phyloP scores from a whole-genome alignment of 164 flowering plant species.

The Annona cherimola region DNA sequence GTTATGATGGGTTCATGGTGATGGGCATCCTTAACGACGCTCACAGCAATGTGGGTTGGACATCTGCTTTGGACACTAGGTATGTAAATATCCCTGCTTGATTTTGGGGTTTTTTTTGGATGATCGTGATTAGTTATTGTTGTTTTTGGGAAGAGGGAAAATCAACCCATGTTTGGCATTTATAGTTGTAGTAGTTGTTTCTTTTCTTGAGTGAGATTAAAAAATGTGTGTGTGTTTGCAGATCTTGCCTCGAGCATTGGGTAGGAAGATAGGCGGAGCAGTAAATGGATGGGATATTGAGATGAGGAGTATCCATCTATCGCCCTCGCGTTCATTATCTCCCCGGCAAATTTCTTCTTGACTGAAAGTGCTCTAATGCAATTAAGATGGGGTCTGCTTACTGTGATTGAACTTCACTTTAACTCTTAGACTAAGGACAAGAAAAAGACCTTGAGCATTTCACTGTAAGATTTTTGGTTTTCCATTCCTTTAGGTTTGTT shows the following conservation, averaged over 20 bases:
- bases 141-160: neutral
- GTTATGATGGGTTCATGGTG: constrained; percentile 72
- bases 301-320: constrained; percentile 28
- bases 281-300: constrained; percentile 28
- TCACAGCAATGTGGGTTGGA: constrained; percentile 71
- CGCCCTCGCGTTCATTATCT: constrained; percentile 35
- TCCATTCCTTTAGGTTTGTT: too few species aligned
- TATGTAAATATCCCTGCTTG: neutral
- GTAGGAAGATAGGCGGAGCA: constrained; percentile 30
- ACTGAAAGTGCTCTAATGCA: constrained; percentile 59
- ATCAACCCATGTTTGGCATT: neutral
- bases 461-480: too few species aligned
- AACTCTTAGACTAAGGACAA: too few species aligned
- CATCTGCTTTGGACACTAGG: constrained; percentile 34
- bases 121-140: neutral
- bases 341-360: constrained; percentile 43
- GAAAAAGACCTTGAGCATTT: too few species aligned
- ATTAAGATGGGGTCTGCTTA: constrained; percentile 69
- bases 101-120: neutral
- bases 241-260: constrained; percentile 28
- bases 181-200: too few species aligned
- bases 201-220: too few species aligned
- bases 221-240: neutral
- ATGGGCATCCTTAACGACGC: constrained; percentile 87
- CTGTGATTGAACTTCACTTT: neutral